Evolutionary conservation across 2,329 filamentous ascomycete genomes (phyloP), one percentile per base, ranked within the genome.

Genomic region (Volutella citrinella): DNA sequence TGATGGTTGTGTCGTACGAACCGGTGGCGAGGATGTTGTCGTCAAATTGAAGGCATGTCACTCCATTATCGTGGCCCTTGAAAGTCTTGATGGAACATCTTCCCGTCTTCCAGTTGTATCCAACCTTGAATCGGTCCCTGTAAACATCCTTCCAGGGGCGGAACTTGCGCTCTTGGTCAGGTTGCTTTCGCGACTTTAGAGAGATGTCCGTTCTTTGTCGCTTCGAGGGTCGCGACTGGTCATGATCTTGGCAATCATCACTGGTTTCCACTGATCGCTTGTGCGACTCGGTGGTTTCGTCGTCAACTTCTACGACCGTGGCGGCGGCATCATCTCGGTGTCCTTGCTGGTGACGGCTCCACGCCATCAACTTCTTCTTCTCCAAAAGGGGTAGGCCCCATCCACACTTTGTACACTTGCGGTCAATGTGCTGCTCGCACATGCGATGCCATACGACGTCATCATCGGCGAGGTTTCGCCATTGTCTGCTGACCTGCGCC

Each of bases 381-480:
- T 98, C 93, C 31, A 98, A 68, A 36, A 95, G 66, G 12, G 93
- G 93, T 40, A 98, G 64, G 4, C 93, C 93, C 88, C 90, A 97
- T 16, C 93, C 91, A 57, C 93, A 98, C 57, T 93, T 95, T 40
- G 82, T 90, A 61, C 90, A 96, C 58, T 95, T 95, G 41, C 88
- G 74, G 58, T 94, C 87, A 50, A 96, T 94, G 60, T 95, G 90
- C 57, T 97, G 91, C 61, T 95, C 89, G 58, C 93, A 98, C 90
- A 97, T 96, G 45, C 84, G 85, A 57, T 96, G 65, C 93, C 93
- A 98, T 5, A 98, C 91, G 8, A 95, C 85, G 60, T 98, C 91
- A 56, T 96, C 91, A 52, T 97, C 93, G n/a, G 93, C 91, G 24
- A 98, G 69, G 37, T 78, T 78, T 43, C 87, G 78, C 93, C 93